Base-by-base conservation (phyloP, 2,329 filamentous ascomycete species). In the Blastomyces silverae region DNA sequence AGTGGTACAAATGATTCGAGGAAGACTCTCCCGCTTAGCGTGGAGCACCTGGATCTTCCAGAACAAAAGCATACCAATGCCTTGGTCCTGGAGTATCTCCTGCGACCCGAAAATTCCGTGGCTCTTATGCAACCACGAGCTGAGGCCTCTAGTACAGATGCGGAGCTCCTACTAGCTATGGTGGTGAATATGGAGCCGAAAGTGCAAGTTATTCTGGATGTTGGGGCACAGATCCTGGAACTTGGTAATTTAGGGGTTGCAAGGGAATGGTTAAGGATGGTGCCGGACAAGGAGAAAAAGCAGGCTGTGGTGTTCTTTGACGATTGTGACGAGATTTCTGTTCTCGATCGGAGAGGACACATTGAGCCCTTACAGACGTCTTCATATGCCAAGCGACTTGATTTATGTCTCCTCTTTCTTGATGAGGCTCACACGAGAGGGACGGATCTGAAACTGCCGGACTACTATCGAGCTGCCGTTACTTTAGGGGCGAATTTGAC, bases 401-500 rank as follows among this genome's bases (percentile, higher is more conserved):
- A 85, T 5, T 68, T 68, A 0, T 92, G 88, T 64, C 72, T 90
- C 0, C 79, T 91, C 0, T 92, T 87, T 63, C 78, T 92, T 0
- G 89, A 92, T 61, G 85, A 92, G 65, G 82, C 83, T 0, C 88
- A 92, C 66, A 90, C 88, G 0, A 75, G 89, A 66, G 89, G 89
- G 0, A 90, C 83, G 0, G 89, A 92, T 67, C 71, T 92, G 0
- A 83, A 82, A 44, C 73, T 91, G 0, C 89, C 87, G 0, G 64
- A 64, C 0, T 4, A 81, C 15, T 87, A 87, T 67, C 78, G 84
- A 0, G 89, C 88, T 0, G 85, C 85, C 0, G 85, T 92, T 0
- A 91, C 88, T 0, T 72, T 93, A 0, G 88, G 89, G 0, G 79
- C 85, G 0, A 78, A 79, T 3, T 68, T 91, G 0, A 88, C 85